Evolutionary conservation across 768 basidiomycete species (phyloP).

Genomic region (Suillus variegatus): DNA sequence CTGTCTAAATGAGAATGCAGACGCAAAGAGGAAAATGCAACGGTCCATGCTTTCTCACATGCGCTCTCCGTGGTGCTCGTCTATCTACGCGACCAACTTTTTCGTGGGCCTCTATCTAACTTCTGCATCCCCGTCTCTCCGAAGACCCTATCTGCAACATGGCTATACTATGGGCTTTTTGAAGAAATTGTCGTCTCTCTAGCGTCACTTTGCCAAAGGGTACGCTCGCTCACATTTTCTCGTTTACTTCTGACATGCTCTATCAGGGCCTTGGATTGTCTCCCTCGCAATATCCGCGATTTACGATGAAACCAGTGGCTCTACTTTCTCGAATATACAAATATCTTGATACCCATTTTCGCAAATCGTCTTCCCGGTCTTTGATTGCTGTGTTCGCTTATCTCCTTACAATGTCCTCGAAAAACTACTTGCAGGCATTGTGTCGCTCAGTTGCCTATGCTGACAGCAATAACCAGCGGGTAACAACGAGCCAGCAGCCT

Average conservation of each 20-base stretch:
- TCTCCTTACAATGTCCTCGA: constrained; percentile 64
- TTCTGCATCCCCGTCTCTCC: background rate
- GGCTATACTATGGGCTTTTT: constrained; percentile 50
- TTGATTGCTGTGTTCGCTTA: constrained; percentile 63
- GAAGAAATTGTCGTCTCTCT: constrained; percentile 55
- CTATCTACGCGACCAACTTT: constrained; percentile 49
- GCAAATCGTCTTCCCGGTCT: constrained; percentile 47
- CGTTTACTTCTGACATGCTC: constrained; percentile 1
- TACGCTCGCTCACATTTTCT: constrained; percentile 33
- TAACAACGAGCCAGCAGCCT: constrained; percentile 14
- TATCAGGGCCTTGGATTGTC: constrained; percentile 29
- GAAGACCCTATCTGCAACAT: constrained; percentile 41
- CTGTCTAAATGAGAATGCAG: constrained; percentile 28
- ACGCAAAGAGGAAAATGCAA: constrained; percentile 48
- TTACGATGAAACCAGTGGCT: constrained; percentile 46
- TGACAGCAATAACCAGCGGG: constrained; percentile 30
- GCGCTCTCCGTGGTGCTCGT: constrained; percentile 56
- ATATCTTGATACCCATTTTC: constrained; percentile 53
- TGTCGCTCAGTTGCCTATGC: constrained; percentile 61
- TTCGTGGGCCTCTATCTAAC: constrained; percentile 38
- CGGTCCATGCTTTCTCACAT: constrained; percentile 68
- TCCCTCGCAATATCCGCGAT: constrained; percentile 42
- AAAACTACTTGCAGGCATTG: constrained; percentile 59
- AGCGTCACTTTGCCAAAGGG: constrained; percentile 58
- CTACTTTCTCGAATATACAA: constrained; percentile 66